Evolutionary conservation across 148 eudicot species (phyloP).

Genomic region (Rheum nobile): DNA sequence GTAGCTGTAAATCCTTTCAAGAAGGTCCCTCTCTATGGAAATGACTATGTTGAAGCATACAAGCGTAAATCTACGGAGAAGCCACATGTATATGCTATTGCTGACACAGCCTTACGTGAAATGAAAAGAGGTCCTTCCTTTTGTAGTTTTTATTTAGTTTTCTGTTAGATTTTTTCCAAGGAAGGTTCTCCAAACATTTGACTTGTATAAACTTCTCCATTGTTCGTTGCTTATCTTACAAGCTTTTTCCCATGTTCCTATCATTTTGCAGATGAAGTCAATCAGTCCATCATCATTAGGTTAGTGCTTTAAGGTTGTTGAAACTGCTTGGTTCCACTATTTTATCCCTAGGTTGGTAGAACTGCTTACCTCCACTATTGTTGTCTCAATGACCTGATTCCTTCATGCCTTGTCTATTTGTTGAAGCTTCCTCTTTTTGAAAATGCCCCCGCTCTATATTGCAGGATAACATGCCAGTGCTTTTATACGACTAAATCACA

Average conservation of each 20-base stretch:
- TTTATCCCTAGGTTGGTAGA: background rate
- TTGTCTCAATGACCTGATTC: background rate
- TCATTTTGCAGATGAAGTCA: constrained; percentile 77
- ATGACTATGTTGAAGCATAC: constrained; percentile 70
- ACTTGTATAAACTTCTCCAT: background rate
- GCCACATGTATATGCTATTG: constrained; percentile 96
- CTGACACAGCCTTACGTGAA: constrained; percentile 83
- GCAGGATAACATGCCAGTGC: background rate
- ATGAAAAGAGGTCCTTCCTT: constrained; percentile 68
- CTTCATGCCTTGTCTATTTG: background rate
- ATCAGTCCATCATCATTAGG: constrained; percentile 97
- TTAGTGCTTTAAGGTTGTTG: constrained; percentile 19
- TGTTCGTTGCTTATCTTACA: background rate
- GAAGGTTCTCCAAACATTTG: background rate
- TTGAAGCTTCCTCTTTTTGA: background rate
- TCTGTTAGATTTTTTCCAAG: background rate
- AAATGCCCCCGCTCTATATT: background rate
- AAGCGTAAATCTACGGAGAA: constrained; percentile 44
- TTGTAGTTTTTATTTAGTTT: background rate
- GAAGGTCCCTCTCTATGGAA: constrained; percentile 64
- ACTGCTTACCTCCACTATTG: background rate
- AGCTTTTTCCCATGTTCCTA: constrained; percentile 11
- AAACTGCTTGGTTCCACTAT: background rate
- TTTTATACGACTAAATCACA: background rate
- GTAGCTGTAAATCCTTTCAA: constrained; percentile 93